Evolutionary conservation across 768 basidiomycete genomes (phyloP), one percentile per base, ranked within the genome.

Genomic region (Mycena epipterygia): DNA sequence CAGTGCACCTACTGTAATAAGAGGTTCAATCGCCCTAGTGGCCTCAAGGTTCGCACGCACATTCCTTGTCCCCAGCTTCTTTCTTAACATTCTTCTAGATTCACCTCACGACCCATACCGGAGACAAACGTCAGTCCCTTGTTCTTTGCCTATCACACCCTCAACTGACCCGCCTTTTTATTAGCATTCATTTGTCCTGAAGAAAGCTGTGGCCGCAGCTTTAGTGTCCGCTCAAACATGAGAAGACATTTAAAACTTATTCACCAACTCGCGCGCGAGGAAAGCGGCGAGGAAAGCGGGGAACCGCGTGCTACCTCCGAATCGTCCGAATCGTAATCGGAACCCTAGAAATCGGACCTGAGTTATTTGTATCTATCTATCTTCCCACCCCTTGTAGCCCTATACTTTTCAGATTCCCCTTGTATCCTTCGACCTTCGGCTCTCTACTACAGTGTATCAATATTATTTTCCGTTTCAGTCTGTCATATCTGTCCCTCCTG

Each of bases 211-310:
- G 89, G 87, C 44, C 89, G 90, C 65, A 85, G 85, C 73, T 91
- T 91, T 76, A 90, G 89, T 72, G 90, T 91, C 66, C 85, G 89
- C 77, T 90, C 89, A 77, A 91, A 91, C 81, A 89, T 91, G 89
- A 89, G 89, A 73, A 84, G 90, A 62, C 90, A 91, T 74, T 86
- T 89, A 63, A 88, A 90, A 49, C 67, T 73, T 39, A 65, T 73
- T 4, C 72, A 73, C 62, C 72, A 73, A 32, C 72, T 73, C 63
- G 41, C 72, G 60, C 72, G 72, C 68, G 72, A 73, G 56, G 72
- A 64, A 48, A 73, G 72, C 72, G 68, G 72, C 68, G 72, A 73
- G 56, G 72, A 64, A 48, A 73, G 72, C 72, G 68, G 72, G 57
- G 72, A 73, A 64, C 72, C 72, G 55, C 64, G 64, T 69, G 68